Evolutionary conservation across 768 basidiomycete genomes (phyloP), one percentile per base, ranked within the genome.

Genomic region (Xerocomellus amylosporus): DNA sequence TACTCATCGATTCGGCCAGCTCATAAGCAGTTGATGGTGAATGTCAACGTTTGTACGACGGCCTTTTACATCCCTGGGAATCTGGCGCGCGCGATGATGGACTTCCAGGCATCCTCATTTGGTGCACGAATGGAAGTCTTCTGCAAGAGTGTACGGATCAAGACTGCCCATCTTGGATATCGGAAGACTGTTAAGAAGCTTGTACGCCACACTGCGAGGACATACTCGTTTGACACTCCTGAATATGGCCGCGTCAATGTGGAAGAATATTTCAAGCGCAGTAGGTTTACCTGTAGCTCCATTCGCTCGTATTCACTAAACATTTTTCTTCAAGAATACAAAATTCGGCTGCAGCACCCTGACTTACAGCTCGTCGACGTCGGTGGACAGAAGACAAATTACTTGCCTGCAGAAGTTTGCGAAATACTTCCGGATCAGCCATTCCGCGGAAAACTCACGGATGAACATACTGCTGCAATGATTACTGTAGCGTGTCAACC

Each of bases 131-230:
- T 77, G 33, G 74, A 74, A n/a, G 80, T 71, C 0, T 92, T 90
- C 58, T 85, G 81, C 38, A 82, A 77, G 55, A 80, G 87, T 8
- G 77, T 91, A 3, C 75, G 90, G 37, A 73, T 93, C 44, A 77
- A 75, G 65, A 82, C 88, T 1, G 77, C 68, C 2, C 89, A 92
- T 69, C 75, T 93, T 14, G 82, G 83, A n/a, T 86, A 90, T 62
- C 82, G 75, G 64, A 92, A 90, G 71, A 83, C 85, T 0, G 77
- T 93, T 54, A 87, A 86, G 66, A 68, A 68, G 3, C 65, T 88
- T 14, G 74, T 75, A 13, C 73, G 74, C 22, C 44, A 70, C 19
- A 77, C 34, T 10, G 74, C 82, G 15, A 71, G 44, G 36, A 64
- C 76, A 30, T 69, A 78, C 55, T 65, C 51, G 13, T 82, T 82